These are phyloP conservation scores for Didymella pinodella DNA, from an alignment of 2,329 filamentous ascomycete species.

Conservation along the genomic window DNA sequence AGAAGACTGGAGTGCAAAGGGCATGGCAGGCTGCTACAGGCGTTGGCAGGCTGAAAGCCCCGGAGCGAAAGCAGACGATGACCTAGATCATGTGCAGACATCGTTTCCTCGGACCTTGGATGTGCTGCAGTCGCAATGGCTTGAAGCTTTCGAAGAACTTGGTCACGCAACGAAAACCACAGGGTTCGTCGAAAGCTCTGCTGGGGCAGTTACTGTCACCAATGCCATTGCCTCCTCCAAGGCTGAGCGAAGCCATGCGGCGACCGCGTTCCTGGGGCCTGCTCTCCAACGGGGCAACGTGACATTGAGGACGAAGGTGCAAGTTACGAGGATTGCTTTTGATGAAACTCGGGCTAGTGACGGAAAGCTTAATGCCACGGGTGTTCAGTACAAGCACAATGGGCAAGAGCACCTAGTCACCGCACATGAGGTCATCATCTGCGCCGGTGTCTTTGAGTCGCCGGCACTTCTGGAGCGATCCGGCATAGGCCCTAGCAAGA, in stretches of 20 bases:
- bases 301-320: conserved; percentile 23
- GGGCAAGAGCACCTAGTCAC: conserved; percentile 15
- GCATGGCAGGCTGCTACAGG: conserved; percentile 27
- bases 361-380: conserved; percentile 25
- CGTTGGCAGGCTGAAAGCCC: conserved; percentile 23
- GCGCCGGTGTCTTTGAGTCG: conserved; percentile 60
- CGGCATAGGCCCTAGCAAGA: conserved; percentile 61
- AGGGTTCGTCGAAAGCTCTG: conserved; percentile 23
- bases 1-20: conserved; percentile 21
- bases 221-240: conserved; percentile 30
- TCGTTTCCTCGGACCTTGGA: conserved; percentile 25
- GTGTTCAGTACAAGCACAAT: conserved; percentile 23
- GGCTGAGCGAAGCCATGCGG: conserved; percentile 33
- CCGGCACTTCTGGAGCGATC: conserved; percentile 65
- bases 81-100: conserved; percentile 22
- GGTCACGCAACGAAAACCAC: conserved; percentile 21
- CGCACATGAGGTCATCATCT: conserved; percentile 35
- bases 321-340: conserved; percentile 27
- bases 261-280: conserved; percentile 28
- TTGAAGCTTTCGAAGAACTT: conserved; percentile 28
- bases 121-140: conserved; percentile 26
- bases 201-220: conserved; percentile 26
- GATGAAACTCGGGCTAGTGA: conserved; percentile 12
- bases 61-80: conserved; percentile 1
- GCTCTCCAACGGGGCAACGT: conserved; percentile 29